Conservation (phyloP, 805 yeast species). For the Ogataea kodamae region DNA sequence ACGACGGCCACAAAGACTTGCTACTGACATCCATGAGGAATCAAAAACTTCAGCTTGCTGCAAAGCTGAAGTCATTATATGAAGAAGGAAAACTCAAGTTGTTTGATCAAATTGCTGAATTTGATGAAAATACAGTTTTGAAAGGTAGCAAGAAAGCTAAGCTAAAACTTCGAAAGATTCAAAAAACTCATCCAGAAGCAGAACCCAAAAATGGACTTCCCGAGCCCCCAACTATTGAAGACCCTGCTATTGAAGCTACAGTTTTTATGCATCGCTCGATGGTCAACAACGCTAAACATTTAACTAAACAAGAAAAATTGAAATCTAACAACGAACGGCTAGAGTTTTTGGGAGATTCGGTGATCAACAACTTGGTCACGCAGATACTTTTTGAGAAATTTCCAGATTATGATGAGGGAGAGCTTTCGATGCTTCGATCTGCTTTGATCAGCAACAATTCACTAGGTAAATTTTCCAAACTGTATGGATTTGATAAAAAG, state of each 20-base stretch:
- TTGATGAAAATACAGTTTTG: conserved; percentile 30
- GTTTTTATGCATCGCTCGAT: conserved; percentile 83
- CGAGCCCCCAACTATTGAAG: conserved; percentile 60
- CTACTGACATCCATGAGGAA: conserved; percentile 49
- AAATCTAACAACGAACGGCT: conserved; percentile 77
- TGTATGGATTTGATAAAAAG: conserved; percentile 62
- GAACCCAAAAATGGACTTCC: conserved; percentile 51
- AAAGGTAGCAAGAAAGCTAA: conserved; percentile 18
- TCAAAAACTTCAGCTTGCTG: conserved; percentile 56
- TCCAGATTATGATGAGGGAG: conserved; percentile 78
- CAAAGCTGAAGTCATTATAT: conserved; percentile 54
- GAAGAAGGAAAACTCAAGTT: conserved; percentile 45
- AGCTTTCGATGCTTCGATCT: conserved; percentile 66
- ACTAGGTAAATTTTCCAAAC: conserved; percentile 63
- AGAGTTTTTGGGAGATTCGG: conserved; percentile 89
- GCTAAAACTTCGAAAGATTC: conserved; percentile 11
- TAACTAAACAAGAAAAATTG: conserved; percentile 55
- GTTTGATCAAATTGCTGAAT: conserved; percentile 51
- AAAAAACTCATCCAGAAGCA: background rate
- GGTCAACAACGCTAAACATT: conserved; percentile 52
- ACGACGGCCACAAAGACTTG: conserved; percentile 35
- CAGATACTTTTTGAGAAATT: conserved; percentile 60
- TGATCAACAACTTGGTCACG: conserved; percentile 70
- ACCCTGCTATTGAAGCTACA: conserved; percentile 55
- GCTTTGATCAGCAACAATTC: conserved; percentile 69